These are phyloP conservation scores for Cystobasidium onofrii DNA, from an alignment of 768 basidiomycete genomes.

Conservation along the genomic window DNA sequence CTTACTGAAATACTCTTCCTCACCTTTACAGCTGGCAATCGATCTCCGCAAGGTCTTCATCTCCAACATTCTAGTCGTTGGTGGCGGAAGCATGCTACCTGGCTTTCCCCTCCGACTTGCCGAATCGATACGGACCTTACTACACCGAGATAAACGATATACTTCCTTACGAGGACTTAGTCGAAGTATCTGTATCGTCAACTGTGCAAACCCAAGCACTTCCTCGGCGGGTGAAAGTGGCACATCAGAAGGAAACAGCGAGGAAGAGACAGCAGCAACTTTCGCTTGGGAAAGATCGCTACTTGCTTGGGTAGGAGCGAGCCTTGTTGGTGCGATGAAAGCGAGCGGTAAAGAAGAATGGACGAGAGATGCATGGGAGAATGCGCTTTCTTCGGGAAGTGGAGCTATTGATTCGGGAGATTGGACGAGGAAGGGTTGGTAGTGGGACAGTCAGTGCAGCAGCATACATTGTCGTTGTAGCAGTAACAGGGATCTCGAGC, in stretches of 20 bases:
- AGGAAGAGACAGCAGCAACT: constrained; percentile 76
- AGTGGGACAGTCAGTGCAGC: not conserved
- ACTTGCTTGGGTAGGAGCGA: constrained; percentile 87
- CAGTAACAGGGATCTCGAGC: not conserved
- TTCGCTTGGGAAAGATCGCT: constrained; percentile 61
- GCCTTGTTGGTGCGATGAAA: constrained; percentile 79
- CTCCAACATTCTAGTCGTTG: constrained; percentile 73
- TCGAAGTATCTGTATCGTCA: not conserved
- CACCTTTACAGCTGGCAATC: constrained; percentile 60
- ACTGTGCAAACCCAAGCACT: not conserved
- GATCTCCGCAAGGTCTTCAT: constrained; percentile 79
- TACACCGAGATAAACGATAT: constrained; percentile 5
- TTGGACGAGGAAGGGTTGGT: constrained; percentile 18
- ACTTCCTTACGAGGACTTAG: not conserved
- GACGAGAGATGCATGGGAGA: constrained; percentile 73
- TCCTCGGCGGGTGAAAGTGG: constrained; percentile 3
- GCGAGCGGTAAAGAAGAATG: constrained; percentile 70
- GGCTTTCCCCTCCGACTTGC: constrained; percentile 79
- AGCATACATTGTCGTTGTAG: not conserved
- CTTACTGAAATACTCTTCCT: not conserved
- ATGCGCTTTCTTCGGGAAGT: not conserved
- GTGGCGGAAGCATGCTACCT: constrained; percentile 84
- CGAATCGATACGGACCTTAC: constrained; percentile 61
- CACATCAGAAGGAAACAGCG: not conserved
- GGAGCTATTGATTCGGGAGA: not conserved